Conservation (phyloP, 495 filamentous ascomycete species). For the Eremomyces bilateralis region DNA sequence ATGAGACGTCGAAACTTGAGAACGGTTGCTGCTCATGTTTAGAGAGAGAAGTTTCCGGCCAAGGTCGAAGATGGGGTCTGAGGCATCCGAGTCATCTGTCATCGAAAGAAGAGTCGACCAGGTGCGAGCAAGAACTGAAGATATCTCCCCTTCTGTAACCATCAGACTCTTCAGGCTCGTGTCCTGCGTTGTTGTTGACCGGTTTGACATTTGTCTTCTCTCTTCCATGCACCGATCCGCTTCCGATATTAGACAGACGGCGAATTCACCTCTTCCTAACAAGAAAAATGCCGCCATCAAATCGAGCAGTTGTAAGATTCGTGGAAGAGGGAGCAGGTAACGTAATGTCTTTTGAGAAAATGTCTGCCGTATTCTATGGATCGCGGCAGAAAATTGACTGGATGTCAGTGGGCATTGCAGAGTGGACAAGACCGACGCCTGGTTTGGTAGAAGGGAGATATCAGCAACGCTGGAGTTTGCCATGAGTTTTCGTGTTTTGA, state of each 20-base stretch:
- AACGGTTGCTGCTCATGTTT: no score
- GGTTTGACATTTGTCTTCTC: no score
- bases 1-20: no score
- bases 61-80: constrained; percentile 51
- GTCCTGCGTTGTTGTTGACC: no score
- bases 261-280: constrained; percentile 75
- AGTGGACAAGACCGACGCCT: constrained; percentile 49
- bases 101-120: constrained; percentile 59
- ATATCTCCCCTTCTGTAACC: constrained; percentile 74
- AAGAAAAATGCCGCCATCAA: constrained; percentile 74
- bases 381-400: constrained; percentile 41
- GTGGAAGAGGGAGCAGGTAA: constrained; percentile 51
- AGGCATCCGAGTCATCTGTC: constrained; percentile 46
- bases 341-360: constrained; percentile 64
- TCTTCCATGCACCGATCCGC: constrained; percentile 59
- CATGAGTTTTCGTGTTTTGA: constrained; percentile 28
- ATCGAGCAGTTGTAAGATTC: constrained; percentile 53
- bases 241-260: constrained; percentile 60
- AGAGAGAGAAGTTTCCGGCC: constrained; percentile 56
- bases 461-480: constrained; percentile 24
- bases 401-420: constrained; percentile 52
- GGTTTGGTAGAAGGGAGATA: constrained; percentile 43
- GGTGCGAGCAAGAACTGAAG: constrained; percentile 44
- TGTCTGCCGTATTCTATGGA: constrained; percentile 56
- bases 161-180: constrained; percentile 31